These are phyloP conservation scores for Hericium alpestre DNA, from an alignment of 768 basidiomycete genomes.

Conservation along the genomic window DNA sequence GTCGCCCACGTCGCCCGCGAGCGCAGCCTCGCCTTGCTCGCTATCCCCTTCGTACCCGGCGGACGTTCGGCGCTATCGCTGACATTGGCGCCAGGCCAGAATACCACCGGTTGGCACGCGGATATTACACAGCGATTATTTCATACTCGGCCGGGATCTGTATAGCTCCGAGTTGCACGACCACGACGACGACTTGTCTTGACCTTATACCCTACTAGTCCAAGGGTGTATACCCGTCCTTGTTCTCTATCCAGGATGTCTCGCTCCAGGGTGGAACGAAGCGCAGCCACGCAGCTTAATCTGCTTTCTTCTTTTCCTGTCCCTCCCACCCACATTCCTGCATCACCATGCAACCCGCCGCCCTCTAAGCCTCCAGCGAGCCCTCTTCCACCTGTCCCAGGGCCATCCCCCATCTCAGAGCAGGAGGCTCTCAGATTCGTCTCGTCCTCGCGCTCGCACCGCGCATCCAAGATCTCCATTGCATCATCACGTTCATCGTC, in stretches of 20 bases:
- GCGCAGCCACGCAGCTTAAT: constrained; percentile 17
- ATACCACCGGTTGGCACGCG: too few species aligned
- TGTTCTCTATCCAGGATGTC: constrained; percentile 4
- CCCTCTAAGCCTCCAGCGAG: constrained; percentile 45
- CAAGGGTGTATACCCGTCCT: constrained; percentile 5
- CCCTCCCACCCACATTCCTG: constrained; percentile 24
- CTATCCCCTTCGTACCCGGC: too few species aligned
- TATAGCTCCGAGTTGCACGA: too few species aligned
- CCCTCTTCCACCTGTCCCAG: constrained; percentile 60
- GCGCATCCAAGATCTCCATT: constrained; percentile 22
- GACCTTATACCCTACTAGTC: too few species aligned
- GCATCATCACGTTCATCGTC: constrained; percentile 13
- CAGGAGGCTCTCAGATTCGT: constrained; percentile 36
- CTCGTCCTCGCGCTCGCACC: constrained; percentile 25
- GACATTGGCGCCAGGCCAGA: too few species aligned
- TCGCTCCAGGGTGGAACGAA: too few species aligned
- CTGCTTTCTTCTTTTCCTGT: constrained; percentile 28
- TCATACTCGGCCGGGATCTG: too few species aligned
- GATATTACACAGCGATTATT: too few species aligned
- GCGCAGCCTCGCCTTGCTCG: too few species aligned
- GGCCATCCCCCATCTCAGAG: constrained; percentile 44
- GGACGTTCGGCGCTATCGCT: too few species aligned
- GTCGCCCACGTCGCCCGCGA: too few species aligned
- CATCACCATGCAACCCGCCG: constrained; percentile 34
- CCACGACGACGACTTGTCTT: too few species aligned